Base-by-base conservation (phyloP, 345 rosid species). In the Aquilaria malaccensis region DNA sequence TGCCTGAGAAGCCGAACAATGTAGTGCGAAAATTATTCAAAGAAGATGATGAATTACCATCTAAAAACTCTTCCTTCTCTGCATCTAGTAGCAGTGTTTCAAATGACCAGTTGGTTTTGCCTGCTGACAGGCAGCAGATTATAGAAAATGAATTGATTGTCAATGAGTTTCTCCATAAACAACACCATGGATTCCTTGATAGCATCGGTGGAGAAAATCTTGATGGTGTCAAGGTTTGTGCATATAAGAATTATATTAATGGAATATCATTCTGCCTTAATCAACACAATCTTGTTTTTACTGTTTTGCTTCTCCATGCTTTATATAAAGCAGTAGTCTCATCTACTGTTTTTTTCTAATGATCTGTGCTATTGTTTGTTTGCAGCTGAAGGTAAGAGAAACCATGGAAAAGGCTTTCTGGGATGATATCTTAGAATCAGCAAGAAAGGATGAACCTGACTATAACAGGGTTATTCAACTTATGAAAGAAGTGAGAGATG, bases 401-500 rank as follows among this genome's bases (percentile, higher is more conserved):
- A 81, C 85, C 32, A 85, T 94, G 90, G 96, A 88, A 78, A 76
- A 71, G 57, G 97, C 92, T 65, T 94, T 94, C 74, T 94, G 99
- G 99, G 97, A 94, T 52, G 71, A 76, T 58, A 63, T 90, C 33
- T 69, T 76, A 72, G 92, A 94, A 65, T 84, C 99, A 5, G 58
- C 90, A 29, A 81, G 77, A 77, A 73, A 67, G 62, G 85, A 76
- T 50, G 71, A 74, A n/a, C 89, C 92, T 48, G 74, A 83, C 55
- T 86, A 83, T 76, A 84, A 80, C 45, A 65, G 88, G 59, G 79
- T 86, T 62, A 58, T 86, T 66, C 78, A 84, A 62, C 96, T 94
- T 56, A 78, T 86, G 88, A 77, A 68, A 72, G 99, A 94, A 76
- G 95, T 88, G 66, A 84, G 92, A 64, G 99, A 94, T 65, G 99